phyloP scores from a whole-genome alignment of 805 yeast species.

The Yamadazyma phyllophila region DNA sequence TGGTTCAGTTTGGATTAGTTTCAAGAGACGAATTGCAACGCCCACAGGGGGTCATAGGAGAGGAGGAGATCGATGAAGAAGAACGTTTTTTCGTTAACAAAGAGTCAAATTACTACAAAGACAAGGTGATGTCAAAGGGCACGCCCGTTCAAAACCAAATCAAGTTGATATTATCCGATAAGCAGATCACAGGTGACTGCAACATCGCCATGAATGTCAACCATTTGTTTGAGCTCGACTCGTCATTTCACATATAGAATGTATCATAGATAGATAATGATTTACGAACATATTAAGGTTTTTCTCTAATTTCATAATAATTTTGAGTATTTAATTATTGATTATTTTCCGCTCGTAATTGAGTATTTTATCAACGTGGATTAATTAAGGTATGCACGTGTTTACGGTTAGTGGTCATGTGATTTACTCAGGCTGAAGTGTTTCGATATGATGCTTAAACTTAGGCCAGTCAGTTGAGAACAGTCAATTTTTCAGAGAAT shows the following conservation, averaged over 20 bases:
- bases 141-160: neutral
- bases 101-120: constrained; percentile 11
- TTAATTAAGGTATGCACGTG: too few species aligned
- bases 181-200: constrained; percentile 6
- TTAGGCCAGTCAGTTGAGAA: too few species aligned
- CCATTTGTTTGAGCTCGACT: constrained; percentile 10
- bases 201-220: constrained; percentile 9
- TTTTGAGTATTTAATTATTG: too few species aligned
- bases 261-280: constrained; percentile 6
- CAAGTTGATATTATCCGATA: constrained; percentile 1
- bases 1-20: neutral
- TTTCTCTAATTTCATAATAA: too few species aligned
- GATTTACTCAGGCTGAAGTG: too few species aligned
- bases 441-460: too few species aligned
- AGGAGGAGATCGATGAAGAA: constrained; percentile 4
- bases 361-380: too few species aligned
- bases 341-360: too few species aligned
- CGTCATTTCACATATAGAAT: neutral
- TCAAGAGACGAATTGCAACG: neutral
- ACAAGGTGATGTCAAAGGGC: constrained; percentile 3
- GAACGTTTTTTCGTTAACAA: constrained; percentile 10
- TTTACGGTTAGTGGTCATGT: too few species aligned
- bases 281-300: neutral
- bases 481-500: too few species aligned
- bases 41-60: neutral